These are phyloP conservation scores for Pseudogymnoascus sp. DNA, from an alignment of 2,329 filamentous ascomycete genomes.

Conservation along the genomic window DNA sequence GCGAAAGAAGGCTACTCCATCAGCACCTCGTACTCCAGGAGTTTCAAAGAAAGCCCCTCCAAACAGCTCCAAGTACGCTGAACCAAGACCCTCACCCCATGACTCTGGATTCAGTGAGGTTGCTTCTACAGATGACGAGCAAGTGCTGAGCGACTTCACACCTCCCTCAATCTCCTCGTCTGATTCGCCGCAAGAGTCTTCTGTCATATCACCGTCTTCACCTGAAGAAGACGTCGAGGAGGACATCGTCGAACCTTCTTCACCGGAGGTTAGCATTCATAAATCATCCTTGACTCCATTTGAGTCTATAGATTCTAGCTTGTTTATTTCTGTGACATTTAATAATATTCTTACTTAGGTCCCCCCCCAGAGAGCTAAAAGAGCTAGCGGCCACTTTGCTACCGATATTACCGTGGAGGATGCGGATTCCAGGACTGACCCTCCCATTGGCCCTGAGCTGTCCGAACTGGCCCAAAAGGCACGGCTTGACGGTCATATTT, in stretches of 20 bases:
- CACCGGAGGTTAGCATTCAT: not conserved
- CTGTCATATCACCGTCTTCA: not conserved
- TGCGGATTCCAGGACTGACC: not conserved
- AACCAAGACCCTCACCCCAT: not conserved
- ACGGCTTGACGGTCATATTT: not conserved
- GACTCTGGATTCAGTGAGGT: constrained; percentile 3
- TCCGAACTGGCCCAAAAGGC: not conserved
- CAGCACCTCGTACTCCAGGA: not conserved
- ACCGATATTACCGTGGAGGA: constrained; percentile 11
- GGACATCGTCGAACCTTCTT: not conserved
- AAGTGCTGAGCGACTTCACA: not conserved
- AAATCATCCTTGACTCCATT: too few relatives aligned
- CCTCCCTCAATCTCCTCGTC: not conserved
- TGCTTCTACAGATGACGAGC: not conserved
- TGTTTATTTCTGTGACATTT: not conserved
- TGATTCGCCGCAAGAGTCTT: not conserved
- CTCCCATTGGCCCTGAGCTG: constrained; percentile 6
- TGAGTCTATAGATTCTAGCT: not conserved
- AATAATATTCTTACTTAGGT: not conserved
- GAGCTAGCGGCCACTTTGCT: not conserved
- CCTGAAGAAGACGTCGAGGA: not conserved
- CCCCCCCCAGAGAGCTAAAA: not conserved
- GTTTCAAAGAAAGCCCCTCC: not conserved
- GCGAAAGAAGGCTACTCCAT: not conserved
- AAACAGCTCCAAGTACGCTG: not conserved